Conservation (phyloP, 768 basidiomycete species). For the Sistotremastrum niveocremeum region DNA sequence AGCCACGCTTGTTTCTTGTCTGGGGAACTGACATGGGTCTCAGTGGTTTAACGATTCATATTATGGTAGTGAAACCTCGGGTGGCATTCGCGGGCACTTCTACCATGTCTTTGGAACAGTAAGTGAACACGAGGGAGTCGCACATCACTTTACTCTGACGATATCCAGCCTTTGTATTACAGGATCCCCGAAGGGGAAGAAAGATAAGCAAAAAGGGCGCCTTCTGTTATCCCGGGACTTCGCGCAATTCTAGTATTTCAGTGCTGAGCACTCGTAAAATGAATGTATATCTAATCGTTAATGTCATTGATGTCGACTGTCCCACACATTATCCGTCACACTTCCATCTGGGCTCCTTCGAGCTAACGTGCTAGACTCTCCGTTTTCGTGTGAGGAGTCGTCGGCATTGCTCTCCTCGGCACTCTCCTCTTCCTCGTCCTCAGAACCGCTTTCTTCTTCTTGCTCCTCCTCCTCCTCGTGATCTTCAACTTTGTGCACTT, state of each 20-base stretch:
- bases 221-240: background rate
- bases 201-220: slow-evolving; percentile 10
- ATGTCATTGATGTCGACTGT: background rate
- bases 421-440: background rate
- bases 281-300: background rate
- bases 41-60: slow-evolving; percentile 65
- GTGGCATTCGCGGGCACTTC: slow-evolving; percentile 55
- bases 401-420: background rate
- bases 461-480: slow-evolving; percentile 8
- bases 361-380: too few relatives aligned
- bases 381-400: background rate
- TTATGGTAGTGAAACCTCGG: slow-evolving; percentile 36
- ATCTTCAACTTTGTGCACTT: slow-evolving; percentile 1
- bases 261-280: background rate
- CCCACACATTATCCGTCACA: background rate
- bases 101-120: slow-evolving; percentile 72
- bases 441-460: slow-evolving; percentile 2
- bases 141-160: background rate
- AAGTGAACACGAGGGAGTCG: slow-evolving; percentile 11
- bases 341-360: background rate
- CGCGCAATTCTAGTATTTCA: background rate
- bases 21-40: background rate
- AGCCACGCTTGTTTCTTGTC: background rate
- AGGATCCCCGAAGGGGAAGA: slow-evolving; percentile 22
- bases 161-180: slow-evolving; percentile 26